phyloP scores from a whole-genome alignment of 768 basidiomycete species.

The Collybiopsis confluens region DNA sequence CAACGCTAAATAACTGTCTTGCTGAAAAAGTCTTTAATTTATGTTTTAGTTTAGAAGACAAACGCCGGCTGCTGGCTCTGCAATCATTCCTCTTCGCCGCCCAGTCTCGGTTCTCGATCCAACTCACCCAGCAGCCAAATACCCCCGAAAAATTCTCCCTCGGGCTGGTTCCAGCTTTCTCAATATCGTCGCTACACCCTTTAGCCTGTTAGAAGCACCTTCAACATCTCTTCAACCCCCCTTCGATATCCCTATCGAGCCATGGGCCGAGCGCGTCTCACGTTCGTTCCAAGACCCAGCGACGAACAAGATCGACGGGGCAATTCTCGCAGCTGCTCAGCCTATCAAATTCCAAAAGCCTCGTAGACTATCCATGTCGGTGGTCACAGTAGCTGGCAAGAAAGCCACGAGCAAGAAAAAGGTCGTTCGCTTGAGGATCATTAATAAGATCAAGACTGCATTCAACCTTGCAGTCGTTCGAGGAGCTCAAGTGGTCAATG shows the following conservation, averaged over 20 bases:
- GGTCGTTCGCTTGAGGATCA: conserved; percentile 4
- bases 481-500: not conserved
- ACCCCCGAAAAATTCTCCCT: not conserved
- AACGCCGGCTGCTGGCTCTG: not conserved
- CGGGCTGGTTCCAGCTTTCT: not conserved
- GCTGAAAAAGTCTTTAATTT: not conserved
- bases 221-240: conserved; percentile 1
- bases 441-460: conserved; percentile 4
- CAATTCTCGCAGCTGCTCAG: not conserved
- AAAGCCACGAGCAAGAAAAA: conserved; percentile 9
- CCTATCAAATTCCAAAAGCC: conserved; percentile 1
- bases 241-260: conserved; percentile 1
- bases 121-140: conserved; percentile 1
- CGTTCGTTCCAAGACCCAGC: not conserved
- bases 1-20: too few species aligned
- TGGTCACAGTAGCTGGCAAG: conserved; percentile 2
- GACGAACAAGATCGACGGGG: not conserved
- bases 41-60: conserved; percentile 2
- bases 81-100: not conserved
- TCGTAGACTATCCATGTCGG: conserved; percentile 1
- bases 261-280: conserved; percentile 3
- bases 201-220: not conserved
- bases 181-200: not conserved
- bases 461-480: not conserved
- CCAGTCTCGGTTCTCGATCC: not conserved